Evolutionary conservation across 1,139 yeast species (phyloP).

Genomic region (Nadsonia commutata): DNA sequence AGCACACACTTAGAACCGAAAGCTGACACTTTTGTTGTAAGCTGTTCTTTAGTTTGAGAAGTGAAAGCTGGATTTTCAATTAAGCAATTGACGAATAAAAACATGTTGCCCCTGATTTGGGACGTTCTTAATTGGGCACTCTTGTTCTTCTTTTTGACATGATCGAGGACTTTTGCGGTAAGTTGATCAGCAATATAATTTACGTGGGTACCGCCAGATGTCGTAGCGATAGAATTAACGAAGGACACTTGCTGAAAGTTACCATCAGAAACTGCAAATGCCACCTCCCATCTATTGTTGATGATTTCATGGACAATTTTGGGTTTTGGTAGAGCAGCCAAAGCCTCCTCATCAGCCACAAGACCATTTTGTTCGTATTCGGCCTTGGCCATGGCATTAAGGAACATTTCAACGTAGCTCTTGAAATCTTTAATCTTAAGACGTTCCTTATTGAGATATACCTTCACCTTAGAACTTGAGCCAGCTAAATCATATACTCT

Average conservation of each 20-base stretch:
- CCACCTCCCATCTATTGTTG: constrained; percentile 84
- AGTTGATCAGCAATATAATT: constrained; percentile 77
- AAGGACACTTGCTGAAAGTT: constrained; percentile 87
- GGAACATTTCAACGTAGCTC: constrained; percentile 78
- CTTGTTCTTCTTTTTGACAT: constrained; percentile 62
- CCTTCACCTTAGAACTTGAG: constrained; percentile 74
- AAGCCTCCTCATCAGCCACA: constrained; percentile 21
- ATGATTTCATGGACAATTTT: constrained; percentile 69
- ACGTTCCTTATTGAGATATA: constrained; percentile 62
- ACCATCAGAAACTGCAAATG: constrained; percentile 88
- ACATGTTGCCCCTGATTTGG: constrained; percentile 83
- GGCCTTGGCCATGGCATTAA: constrained; percentile 47
- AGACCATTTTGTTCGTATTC: constrained; percentile 21
- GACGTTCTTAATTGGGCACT: constrained; percentile 66
- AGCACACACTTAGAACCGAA: constrained; percentile 76
- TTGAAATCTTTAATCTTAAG: constrained; percentile 65
- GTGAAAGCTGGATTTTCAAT: constrained; percentile 96
- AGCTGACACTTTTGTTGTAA: constrained; percentile 76
- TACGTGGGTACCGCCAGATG: constrained; percentile 94
- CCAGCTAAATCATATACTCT: constrained; percentile 96
- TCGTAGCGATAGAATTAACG: constrained; percentile 95
- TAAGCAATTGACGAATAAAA: constrained; percentile 78
- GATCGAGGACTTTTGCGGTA: constrained; percentile 56
- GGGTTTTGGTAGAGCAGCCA: constrained; percentile 30
- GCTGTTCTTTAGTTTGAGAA: constrained; percentile 92